Evolutionary conservation across 148 eudicot species (phyloP), one percentile per base, ranked within the genome.

Genomic region (Camellia sinensis): DNA sequence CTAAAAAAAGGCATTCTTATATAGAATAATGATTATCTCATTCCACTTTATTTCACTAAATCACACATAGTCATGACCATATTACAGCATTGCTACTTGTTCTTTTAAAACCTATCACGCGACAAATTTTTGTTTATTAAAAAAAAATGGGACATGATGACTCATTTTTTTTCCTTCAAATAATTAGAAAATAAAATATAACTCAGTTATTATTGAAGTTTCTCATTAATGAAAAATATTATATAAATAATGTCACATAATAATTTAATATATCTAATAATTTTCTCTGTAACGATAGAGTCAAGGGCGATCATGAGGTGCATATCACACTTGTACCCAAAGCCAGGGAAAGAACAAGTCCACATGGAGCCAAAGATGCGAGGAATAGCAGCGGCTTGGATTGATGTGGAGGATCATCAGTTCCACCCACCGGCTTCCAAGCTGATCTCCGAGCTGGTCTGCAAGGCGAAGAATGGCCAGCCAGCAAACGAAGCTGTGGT

Each of bases 251-350:
- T 29, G 29, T 29, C 29, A 29, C 29, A 29, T 29, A 29, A 29
- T 29, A 29, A 29, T 29, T 29, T 29, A 29, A 29, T 29, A 29
- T 29, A 29, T 29, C 29, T 29, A 29, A 29, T 29, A 29, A 29
- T 29, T 29, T 29, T 29, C 29, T 29, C 29, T 29, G 29, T 29
- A 29, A 29, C 29, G 41, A 73, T 56, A 87, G 89, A 79, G 76
- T 87, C 88, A 48, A 87, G 86, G 83, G 80, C 90, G 22, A 85
- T 87, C 56, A 80, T 85, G 77, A 84, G 74, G 29, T 78, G 56
- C 85, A 77, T 87, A 60, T 78, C 86, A 13, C 80, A 72, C 48
- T 43, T n/a, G 3, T 86, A 83, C 60, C 73, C 64, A 40, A 78
- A 71, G 8, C 67, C 53, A 37, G 79, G 83, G 15, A 83, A 82